Conservation (phyloP, 352 stramenopile genomes). For the Globisporangium spiculum region DNA sequence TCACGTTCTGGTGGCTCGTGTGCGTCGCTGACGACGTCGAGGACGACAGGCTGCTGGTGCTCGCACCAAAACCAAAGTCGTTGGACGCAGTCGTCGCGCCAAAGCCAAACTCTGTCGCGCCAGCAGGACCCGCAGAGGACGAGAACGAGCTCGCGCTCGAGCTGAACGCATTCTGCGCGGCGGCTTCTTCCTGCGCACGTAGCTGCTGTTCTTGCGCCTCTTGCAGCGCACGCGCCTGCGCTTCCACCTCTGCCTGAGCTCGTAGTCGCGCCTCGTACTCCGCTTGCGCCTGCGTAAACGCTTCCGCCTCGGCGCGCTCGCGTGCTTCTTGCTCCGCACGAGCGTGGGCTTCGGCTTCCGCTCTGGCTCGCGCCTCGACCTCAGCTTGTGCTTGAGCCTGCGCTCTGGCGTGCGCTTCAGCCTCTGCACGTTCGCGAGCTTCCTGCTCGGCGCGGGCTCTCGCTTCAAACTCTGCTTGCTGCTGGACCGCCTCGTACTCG, state of each 20-base stretch:
- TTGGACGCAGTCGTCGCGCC: slow-evolving; percentile 22
- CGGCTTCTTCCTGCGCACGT: slow-evolving; percentile 27
- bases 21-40: slow-evolving; percentile 11
- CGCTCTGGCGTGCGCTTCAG: slow-evolving; percentile 24
- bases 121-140: slow-evolving; percentile 16
- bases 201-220: slow-evolving; percentile 27
- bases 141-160: slow-evolving; percentile 26
- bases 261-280: slow-evolving; percentile 26
- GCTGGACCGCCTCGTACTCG: slow-evolving; percentile 17
- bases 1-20: slow-evolving; percentile 19
- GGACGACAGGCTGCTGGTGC: slow-evolving; percentile 15
- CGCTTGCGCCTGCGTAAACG: slow-evolving; percentile 21
- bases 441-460: slow-evolving; percentile 19
- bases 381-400: slow-evolving; percentile 29
- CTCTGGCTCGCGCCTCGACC: slow-evolving; percentile 6
- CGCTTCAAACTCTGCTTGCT: slow-evolving; percentile 20
- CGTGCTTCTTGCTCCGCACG: slow-evolving; percentile 27
- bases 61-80: slow-evolving; percentile 29
- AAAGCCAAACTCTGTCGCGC: slow-evolving; percentile 17
- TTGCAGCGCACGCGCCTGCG: slow-evolving; percentile 18
- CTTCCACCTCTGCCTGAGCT: slow-evolving; percentile 27
- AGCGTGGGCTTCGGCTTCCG: slow-evolving; percentile 25
- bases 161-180: slow-evolving; percentile 22
- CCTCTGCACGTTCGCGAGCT: slow-evolving; percentile 23
- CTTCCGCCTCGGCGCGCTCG: slow-evolving; percentile 14